Percentiles rank a stretch among this genome's conserved stretches.
phyloP scores from a whole-genome alignment of 768 basidiomycete genomes.

The Termitomyces eurrhizus region DNA sequence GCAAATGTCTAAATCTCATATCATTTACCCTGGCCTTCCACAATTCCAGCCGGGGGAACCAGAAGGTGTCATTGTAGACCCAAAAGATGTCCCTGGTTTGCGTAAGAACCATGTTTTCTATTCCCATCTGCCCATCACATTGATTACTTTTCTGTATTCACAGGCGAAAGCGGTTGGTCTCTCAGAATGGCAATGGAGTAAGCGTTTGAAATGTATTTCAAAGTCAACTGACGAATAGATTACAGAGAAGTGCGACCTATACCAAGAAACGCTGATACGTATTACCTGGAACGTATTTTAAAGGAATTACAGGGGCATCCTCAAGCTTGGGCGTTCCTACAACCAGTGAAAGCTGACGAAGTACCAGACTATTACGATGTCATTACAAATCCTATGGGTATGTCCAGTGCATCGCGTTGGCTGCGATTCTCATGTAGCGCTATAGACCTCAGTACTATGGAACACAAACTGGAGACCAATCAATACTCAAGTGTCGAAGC shows the following conservation, averaged over 20 bases:
- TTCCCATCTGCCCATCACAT: conserved; percentile 2
- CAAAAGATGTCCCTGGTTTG: conserved; percentile 83
- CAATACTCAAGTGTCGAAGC: conserved; percentile 71
- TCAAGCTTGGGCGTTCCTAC: conserved; percentile 82
- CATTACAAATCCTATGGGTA: conserved; percentile 91
- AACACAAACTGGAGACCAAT: conserved; percentile 84
- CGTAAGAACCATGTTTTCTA: conserved; percentile 40
- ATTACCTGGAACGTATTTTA: conserved; percentile 72
- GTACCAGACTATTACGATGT: conserved; percentile 90
- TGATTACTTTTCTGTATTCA: conserved; percentile 1
- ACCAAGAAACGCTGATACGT: conserved; percentile 50
- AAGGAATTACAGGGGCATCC: conserved; percentile 75
- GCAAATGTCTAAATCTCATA: conserved; percentile 79
- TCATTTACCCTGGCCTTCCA: conserved; percentile 76
- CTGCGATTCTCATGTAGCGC: not conserved
- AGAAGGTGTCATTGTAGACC: conserved; percentile 54
- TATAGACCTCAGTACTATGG: conserved; percentile 86
- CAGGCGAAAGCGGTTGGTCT: conserved; percentile 93
- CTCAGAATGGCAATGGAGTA: conserved; percentile 74
- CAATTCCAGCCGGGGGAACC: conserved; percentile 63
- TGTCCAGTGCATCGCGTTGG: conserved; percentile 22
- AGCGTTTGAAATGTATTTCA: conserved; percentile 23
- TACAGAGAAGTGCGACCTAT: conserved; percentile 30
- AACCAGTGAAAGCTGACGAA: conserved; percentile 75
- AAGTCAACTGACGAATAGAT: not conserved